A percentile compares a stretch with the other conserved stretches of the same genome.
phyloP scores from a whole-genome alignment of 164 flowering plant species.

The Magnolia sinica region DNA sequence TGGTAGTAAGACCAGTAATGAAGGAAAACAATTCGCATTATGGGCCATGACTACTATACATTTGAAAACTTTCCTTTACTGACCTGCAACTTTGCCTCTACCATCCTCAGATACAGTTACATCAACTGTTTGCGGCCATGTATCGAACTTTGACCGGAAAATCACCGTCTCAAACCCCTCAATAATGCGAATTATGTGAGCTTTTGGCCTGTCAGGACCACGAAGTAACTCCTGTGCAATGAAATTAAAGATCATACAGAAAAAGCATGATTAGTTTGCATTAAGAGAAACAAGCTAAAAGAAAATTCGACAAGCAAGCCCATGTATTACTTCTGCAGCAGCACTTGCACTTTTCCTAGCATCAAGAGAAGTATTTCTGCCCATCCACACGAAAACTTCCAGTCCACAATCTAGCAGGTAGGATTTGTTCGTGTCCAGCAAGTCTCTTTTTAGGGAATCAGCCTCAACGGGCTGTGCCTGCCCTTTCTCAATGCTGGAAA shows the following conservation, averaged over 20 bases:
- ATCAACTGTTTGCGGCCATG: conserved; percentile 75
- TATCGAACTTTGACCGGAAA: conserved; percentile 76
- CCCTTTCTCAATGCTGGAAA: conserved; percentile 71
- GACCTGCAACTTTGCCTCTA: conserved; percentile 98
- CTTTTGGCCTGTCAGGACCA: conserved; percentile 53
- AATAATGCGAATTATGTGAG: conserved; percentile 77
- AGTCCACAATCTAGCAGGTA: conserved; percentile 83
- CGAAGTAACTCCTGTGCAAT: conserved; percentile 60
- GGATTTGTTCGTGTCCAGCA: conserved; percentile 79
- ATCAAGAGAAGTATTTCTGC: conserved; percentile 90
- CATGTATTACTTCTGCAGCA: conserved; percentile 69
- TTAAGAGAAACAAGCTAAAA: neutral
- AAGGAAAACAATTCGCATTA: neutral
- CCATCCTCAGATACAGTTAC: conserved; percentile 90
- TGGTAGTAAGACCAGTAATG: neutral
- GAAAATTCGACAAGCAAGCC: conserved; percentile 1
- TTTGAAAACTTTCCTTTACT: conserved; percentile 20
- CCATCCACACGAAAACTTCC: conserved; percentile 95
- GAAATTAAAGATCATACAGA: conserved; percentile 10
- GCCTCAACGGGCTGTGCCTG: conserved; percentile 51
- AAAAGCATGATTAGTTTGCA: conserved; percentile 4
- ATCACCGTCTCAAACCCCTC: conserved; percentile 95
- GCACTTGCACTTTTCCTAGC: conserved; percentile 81
- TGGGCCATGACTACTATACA: too few species aligned
- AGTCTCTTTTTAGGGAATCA: conserved; percentile 68